Percentiles rank a stretch among this genome's conserved stretches.
Conservation (phyloP, 1,284 basidiomycete species). For the Vanrija sp. region DNA sequence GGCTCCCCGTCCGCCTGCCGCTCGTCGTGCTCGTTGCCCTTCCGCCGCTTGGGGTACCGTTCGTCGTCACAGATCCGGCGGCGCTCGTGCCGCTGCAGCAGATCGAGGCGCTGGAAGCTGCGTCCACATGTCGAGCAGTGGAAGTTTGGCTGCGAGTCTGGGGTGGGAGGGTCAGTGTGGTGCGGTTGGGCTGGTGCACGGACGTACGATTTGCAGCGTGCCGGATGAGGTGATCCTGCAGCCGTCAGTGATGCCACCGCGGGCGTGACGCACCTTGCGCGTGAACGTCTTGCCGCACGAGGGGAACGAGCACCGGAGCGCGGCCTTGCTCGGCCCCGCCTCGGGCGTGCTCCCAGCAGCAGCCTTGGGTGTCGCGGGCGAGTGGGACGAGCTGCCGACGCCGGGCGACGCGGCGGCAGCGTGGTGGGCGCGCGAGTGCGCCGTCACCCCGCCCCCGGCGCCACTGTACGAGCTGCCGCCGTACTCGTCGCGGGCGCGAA, state of each 20-base stretch:
- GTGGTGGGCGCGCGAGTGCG: neutral
- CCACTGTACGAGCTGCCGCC: neutral
- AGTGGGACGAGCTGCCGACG: neutral
- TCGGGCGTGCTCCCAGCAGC: neutral
- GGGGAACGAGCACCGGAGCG: constrained; percentile 20
- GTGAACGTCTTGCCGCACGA: constrained; percentile 39
- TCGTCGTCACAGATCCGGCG: constrained; percentile 36
- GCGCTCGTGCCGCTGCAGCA: constrained; percentile 38
- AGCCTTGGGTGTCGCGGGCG: neutral
- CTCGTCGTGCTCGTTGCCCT: neutral
- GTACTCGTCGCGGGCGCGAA: neutral
- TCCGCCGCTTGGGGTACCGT: constrained; percentile 15
- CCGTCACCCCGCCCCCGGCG: neutral
- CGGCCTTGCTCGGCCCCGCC: constrained; percentile 1
- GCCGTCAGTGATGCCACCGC: neutral
- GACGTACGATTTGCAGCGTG: constrained; percentile 40
- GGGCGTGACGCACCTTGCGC: constrained; percentile 30
- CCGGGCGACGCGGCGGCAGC: neutral
- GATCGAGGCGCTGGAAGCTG: constrained; percentile 38
- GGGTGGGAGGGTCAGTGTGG: neutral
- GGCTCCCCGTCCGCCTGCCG: neutral
- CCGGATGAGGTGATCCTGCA: constrained; percentile 39
- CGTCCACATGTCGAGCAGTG: constrained; percentile 30
- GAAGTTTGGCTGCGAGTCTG: constrained; percentile 29
- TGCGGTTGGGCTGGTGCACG: too few relatives aligned